phyloP scores from a whole-genome alignment of 2,329 filamentous ascomycete genomes.

The Colletotrichum siamense region DNA sequence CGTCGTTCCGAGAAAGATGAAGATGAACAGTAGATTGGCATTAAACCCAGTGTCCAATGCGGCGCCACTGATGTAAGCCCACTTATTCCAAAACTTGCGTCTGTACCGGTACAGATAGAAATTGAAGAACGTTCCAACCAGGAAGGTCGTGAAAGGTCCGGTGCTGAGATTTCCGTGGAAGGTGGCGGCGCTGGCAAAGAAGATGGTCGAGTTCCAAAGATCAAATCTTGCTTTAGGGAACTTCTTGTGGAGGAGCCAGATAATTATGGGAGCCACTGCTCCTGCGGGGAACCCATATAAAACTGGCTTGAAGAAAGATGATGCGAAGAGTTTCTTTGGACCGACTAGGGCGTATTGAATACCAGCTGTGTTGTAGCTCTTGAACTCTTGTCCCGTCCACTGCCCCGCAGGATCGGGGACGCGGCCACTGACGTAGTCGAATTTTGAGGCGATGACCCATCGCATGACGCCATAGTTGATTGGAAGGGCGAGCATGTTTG shows the following conservation, averaged over 20 bases:
- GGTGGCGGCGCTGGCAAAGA: conserved; percentile 58
- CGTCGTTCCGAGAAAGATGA: conserved; percentile 63
- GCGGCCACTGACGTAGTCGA: conserved; percentile 57
- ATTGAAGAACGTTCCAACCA: conserved; percentile 66
- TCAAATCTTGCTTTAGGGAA: conserved; percentile 60
- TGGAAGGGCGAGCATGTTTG: conserved; percentile 34
- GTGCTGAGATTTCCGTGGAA: conserved; percentile 69
- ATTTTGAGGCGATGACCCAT: conserved; percentile 64
- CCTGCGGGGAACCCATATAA: conserved; percentile 61
- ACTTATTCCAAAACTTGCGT: conserved; percentile 63
- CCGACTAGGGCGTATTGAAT: conserved; percentile 66
- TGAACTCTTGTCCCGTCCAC: conserved; percentile 64
- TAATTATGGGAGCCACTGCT: conserved; percentile 46
- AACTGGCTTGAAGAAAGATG: conserved; percentile 50
- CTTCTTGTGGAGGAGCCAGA: conserved; percentile 56
- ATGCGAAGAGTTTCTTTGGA: conserved; percentile 46
- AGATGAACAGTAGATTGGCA: conserved; percentile 64
- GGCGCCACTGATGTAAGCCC: conserved; percentile 67
- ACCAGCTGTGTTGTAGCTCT: conserved; percentile 57
- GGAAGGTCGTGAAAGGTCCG: conserved; percentile 61
- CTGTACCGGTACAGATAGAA: conserved; percentile 61
- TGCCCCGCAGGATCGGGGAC: conserved; percentile 61
- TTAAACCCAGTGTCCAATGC: conserved; percentile 69
- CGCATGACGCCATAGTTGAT: conserved; percentile 66
- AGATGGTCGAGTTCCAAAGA: conserved; percentile 67